These are phyloP conservation scores for Xylona heveae DNA, from an alignment of 495 filamentous ascomycete species.

Conservation along the genomic window DNA sequence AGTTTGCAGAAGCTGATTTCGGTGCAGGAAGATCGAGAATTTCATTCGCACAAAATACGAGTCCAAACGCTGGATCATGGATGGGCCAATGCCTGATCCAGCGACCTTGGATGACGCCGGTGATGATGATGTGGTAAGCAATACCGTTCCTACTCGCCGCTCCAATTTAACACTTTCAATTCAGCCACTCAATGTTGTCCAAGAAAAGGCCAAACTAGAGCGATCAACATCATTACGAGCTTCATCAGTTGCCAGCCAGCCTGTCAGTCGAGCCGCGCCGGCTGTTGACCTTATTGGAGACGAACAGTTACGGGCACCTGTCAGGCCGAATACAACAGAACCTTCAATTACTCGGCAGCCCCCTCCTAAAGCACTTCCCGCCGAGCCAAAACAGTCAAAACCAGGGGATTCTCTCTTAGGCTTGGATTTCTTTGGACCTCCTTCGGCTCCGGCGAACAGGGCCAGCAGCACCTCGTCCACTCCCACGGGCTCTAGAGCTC, in stretches of 20 bases:
- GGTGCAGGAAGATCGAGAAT: slow-evolving; percentile 76
- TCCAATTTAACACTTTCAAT: slow-evolving; percentile 3
- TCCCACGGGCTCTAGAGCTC: slow-evolving; percentile 27
- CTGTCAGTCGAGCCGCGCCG: slow-evolving; percentile 19
- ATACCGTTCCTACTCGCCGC: neutral
- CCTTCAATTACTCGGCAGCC: slow-evolving; percentile 32
- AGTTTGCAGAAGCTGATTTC: slow-evolving; percentile 5
- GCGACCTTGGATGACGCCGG: slow-evolving; percentile 61
- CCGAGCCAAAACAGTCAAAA: slow-evolving; percentile 41
- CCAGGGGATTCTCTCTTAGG: slow-evolving; percentile 74
- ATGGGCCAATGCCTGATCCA: slow-evolving; percentile 82
- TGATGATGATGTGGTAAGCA: slow-evolving; percentile 55
- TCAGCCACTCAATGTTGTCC: slow-evolving; percentile 48
- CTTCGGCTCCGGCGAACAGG: slow-evolving; percentile 38
- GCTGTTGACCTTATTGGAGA: slow-evolving; percentile 44
- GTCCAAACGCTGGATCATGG: slow-evolving; percentile 95
- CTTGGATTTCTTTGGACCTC: slow-evolving; percentile 73
- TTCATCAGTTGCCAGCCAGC: slow-evolving; percentile 14
- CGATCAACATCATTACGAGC: slow-evolving; percentile 31
- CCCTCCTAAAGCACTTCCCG: slow-evolving; percentile 39
- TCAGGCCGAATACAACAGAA: slow-evolving; percentile 41
- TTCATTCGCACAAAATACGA: slow-evolving; percentile 99
- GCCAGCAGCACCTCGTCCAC: slow-evolving; percentile 52
- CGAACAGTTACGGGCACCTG: slow-evolving; percentile 31
- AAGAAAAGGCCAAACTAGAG: slow-evolving; percentile 45